Conservation (phyloP, 495 filamentous ascomycete genomes). For the Aspergillus bertholletiae region DNA sequence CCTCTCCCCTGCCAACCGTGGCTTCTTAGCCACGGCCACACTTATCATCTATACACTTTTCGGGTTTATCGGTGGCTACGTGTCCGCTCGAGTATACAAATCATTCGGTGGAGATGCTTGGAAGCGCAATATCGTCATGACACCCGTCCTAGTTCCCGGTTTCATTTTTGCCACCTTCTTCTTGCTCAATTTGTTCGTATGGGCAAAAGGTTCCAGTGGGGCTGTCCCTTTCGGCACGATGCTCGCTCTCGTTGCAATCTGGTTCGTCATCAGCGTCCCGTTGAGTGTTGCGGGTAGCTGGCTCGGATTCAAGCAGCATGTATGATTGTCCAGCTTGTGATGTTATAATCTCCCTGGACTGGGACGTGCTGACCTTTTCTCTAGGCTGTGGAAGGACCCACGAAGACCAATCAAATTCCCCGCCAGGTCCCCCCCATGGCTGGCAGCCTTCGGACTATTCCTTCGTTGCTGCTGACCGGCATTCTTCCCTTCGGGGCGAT, state of each 20-base stretch:
- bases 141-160: conserved; percentile 79
- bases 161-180: conserved; percentile 90
- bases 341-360: neutral
- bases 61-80: conserved; percentile 89
- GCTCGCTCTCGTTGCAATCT: conserved; percentile 87
- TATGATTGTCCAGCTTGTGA: conserved; percentile 18
- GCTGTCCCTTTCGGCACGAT: conserved; percentile 96
- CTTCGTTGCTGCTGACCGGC: conserved; percentile 84
- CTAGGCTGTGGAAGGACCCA: conserved; percentile 66
- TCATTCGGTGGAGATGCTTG: conserved; percentile 85
- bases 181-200: conserved; percentile 91
- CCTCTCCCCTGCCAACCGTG: conserved; percentile 90
- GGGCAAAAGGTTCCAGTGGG: conserved; percentile 84
- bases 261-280: conserved; percentile 94
- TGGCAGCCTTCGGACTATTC: conserved; percentile 77
- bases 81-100: conserved; percentile 87
- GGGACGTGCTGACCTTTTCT: conserved; percentile 9
- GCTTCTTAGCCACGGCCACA: conserved; percentile 86
- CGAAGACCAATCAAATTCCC: conserved; percentile 96
- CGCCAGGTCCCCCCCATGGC: conserved; percentile 85
- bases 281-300: conserved; percentile 88
- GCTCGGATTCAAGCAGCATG: conserved; percentile 75
- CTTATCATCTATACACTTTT: conserved; percentile 90
- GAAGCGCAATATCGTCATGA: conserved; percentile 89
- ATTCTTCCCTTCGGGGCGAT: conserved; percentile 93